Evolutionary conservation across 768 basidiomycete genomes (phyloP).

Genomic region (Plicaturopsis crispa): DNA sequence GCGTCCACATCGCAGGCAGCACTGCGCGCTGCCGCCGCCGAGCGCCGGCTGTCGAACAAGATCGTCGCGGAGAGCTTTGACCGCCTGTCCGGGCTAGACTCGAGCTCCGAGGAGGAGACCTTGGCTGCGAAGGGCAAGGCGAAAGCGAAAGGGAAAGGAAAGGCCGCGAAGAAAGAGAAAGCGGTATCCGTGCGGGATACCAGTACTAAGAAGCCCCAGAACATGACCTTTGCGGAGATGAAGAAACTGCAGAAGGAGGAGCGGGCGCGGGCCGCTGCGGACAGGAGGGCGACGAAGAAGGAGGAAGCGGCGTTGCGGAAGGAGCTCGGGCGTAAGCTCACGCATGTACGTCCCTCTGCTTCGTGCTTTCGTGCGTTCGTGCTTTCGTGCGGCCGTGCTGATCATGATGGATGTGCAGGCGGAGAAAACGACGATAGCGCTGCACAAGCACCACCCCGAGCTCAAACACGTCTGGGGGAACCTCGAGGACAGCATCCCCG

Average conservation of each 20-base stretch:
- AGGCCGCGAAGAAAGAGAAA: constrained; percentile 14
- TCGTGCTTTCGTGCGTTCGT: background rate
- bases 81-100: constrained; percentile 13
- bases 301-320: constrained; percentile 44
- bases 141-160: constrained; percentile 21
- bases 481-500: constrained; percentile 52
- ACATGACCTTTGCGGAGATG: constrained; percentile 10
- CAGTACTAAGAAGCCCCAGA: constrained; percentile 11
- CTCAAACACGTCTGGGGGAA: constrained; percentile 85
- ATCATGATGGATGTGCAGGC: constrained; percentile 38
- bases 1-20: constrained; percentile 30
- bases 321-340: constrained; percentile 69
- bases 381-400: constrained; percentile 4
- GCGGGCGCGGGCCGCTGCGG: constrained; percentile 15
- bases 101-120: constrained; percentile 16
- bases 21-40: constrained; percentile 44
- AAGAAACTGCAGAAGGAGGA: constrained; percentile 17
- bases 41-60: constrained; percentile 36
- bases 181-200: constrained; percentile 3
- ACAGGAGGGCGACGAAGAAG: constrained; percentile 23
- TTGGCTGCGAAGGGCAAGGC: constrained; percentile 6
- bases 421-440: constrained; percentile 57
- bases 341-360: constrained; percentile 40
- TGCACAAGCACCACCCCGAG: constrained; percentile 72
- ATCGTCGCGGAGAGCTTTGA: constrained; percentile 23